Evolutionary conservation across 1,284 basidiomycete species (phyloP), one percentile per base, ranked within the genome.

Genomic region (Malassezia obtusa): DNA sequence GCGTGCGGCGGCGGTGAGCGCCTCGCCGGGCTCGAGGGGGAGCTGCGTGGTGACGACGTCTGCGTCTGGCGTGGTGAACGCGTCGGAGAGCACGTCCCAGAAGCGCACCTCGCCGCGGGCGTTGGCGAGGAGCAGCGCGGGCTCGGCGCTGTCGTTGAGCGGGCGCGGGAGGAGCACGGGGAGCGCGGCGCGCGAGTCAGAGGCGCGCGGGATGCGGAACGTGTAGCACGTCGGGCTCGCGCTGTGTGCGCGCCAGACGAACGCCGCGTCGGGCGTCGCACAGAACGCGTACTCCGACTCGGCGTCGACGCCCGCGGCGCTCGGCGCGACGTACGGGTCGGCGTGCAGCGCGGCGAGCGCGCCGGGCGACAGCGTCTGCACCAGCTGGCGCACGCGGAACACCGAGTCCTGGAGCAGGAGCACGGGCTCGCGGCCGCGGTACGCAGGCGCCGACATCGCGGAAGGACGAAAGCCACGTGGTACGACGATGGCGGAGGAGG

Each of bases 1-100:
- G 39, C 53, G 53, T 4, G 53, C 31, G 2, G 49, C 31, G 2
- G 53, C 38, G 1, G 45, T 45, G 12, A 56, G 25, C 0, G 14
- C 26, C 35, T 56, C 53, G n/a, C 21, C 35, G 8, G 9, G n/a
- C 19, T 39, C 39, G 22, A 56, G 53, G 15, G 44, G 36, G 15
- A 56, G 37, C 17, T 37, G 22, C 35, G 36, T 21, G 12, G 5
- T 7, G 17, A 28, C 19, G 26, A 30, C 25, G 12, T 26, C 25
- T 11, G 15, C 25, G 10, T 31, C 11, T 4, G 10, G 10, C 15
- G 24, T 30, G 2, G 52, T 55, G 21, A 55, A 46, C 3, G 49
- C 48, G 28, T 56, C 53, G 11, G 49, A 50, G 31, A 56, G 35
- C 6, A 35, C 44, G 43, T 50, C 38, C 53, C 53, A 56, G 44